Percentiles rank a stretch among this genome's conserved stretches.
Conservation (phyloP, 2,329 filamentous ascomycete genomes). For the Fusarium sp. region DNA sequence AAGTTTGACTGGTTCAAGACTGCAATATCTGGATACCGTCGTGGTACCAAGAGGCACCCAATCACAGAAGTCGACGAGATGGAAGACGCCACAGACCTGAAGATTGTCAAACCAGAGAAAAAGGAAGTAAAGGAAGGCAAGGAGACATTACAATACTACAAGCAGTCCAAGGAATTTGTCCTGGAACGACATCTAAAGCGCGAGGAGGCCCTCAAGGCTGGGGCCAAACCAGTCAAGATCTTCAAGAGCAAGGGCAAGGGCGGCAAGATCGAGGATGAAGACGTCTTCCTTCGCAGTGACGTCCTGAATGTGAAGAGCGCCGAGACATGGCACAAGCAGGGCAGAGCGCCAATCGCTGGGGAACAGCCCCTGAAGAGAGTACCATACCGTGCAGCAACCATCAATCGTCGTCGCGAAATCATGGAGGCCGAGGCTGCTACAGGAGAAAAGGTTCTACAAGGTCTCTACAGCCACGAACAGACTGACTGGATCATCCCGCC, state of each 20-base stretch:
- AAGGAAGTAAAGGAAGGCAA: conserved; percentile 79
- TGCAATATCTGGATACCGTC: conserved; percentile 77
- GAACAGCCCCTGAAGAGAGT: conserved; percentile 85
- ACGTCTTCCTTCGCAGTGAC: conserved; percentile 83
- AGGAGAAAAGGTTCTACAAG: conserved; percentile 87
- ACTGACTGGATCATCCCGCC: conserved; percentile 96
- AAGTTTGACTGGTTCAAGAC: conserved; percentile 90
- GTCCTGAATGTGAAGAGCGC: conserved; percentile 88
- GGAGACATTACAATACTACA: conserved; percentile 89
- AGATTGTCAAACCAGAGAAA: conserved; percentile 76
- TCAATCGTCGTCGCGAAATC: conserved; percentile 87
- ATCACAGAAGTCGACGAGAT: conserved; percentile 79
- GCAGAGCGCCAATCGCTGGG: conserved; percentile 77
- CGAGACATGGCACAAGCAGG: conserved; percentile 98
- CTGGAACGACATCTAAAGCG: conserved; percentile 88
- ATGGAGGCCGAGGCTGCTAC: conserved; percentile 83
- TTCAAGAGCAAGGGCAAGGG: conserved; percentile 83
- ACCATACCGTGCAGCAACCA: conserved; percentile 89
- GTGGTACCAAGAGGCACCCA: conserved; percentile 60
- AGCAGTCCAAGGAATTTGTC: conserved; percentile 85
- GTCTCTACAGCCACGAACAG: conserved; percentile 83
- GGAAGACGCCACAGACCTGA: conserved; percentile 83
- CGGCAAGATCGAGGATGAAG: conserved; percentile 77
- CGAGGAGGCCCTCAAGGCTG: conserved; percentile 84
- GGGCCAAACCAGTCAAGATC: conserved; percentile 74